Conservation (phyloP, 257 asterid species). For the Prunella vulgaris region DNA sequence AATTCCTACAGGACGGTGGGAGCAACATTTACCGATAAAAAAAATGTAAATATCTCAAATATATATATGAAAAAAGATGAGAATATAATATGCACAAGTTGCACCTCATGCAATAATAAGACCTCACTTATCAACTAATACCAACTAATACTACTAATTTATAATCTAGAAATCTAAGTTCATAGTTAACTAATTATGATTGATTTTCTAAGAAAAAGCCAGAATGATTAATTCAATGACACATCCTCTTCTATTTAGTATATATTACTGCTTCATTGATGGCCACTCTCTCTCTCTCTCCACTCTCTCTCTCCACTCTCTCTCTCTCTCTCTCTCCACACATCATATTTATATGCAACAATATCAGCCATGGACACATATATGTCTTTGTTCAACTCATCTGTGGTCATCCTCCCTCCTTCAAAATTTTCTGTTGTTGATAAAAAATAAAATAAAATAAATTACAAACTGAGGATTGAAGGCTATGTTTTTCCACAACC, state of each 20-base stretch:
- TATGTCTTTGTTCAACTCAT: neutral
- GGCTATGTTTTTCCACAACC: neutral
- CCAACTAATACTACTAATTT: too few relatives aligned
- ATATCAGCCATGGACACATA: constrained; percentile 15
- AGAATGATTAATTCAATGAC: constrained; percentile 21
- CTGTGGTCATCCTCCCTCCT: neutral
- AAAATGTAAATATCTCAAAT: too few relatives aligned
- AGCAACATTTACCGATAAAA: too few relatives aligned
- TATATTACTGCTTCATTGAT: constrained; percentile 9
- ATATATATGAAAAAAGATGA: too few relatives aligned
- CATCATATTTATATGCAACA: constrained; percentile 9
- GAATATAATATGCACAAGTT: too few relatives aligned
- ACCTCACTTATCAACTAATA: too few relatives aligned
- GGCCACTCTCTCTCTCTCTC: neutral
- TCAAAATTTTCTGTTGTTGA: neutral
- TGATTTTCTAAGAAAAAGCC: too few relatives aligned
- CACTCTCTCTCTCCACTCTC: neutral
- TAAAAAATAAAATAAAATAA: too few relatives aligned
- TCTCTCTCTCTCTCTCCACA: neutral
- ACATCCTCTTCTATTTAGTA: constrained; percentile 25
- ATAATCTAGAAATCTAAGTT: too few relatives aligned
- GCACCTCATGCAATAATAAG: too few relatives aligned
- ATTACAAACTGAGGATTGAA: neutral
- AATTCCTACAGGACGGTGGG: too few relatives aligned
- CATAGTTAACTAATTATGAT: neutral